Evolutionary conservation across 148 eudicot species (phyloP), one percentile per base, ranked within the genome.

Genomic region (Rhododendron griersonianum): DNA sequence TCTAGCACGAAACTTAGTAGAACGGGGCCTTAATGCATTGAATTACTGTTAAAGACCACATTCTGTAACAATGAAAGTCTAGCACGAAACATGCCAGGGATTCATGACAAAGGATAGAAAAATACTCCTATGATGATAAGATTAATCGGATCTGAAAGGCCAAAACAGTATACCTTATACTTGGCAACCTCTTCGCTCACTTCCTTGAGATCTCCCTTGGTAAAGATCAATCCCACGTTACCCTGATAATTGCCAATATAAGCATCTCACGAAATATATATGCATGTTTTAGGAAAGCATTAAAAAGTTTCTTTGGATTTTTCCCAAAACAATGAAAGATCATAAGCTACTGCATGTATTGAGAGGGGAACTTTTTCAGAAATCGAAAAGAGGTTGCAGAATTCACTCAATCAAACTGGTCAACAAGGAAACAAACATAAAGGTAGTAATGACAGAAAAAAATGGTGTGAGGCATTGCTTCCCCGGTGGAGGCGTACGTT

Each of bases 191-290:
- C 92, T 81, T 91, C 92, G 13, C 88, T 89, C 37, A 89, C 91
- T 87, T 91, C 91, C 87, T 91, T 91, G 86, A 91, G 51, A 84
- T 91, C 92, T 50, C 92, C 92, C 86, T 91, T 89, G 18, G 92
- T 89, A 39, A 91, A 91, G 35, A 91, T 91, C 88, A 91, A 82
- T 4, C 92, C 92, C 88, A 91, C 91, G 75, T 89, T 91, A 4
- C 91, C 92, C 92, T 91, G 15, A 25, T 63, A 39, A 61, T 50
- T 55, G 19, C 3, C 30, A 15, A 19, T 15, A 69, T 15, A 78
- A 18, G 28, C 74, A 65, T 15, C 15, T 53, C 69, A 71, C 16
- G 19, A 18, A 47, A 39, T 16, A 21, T 11, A 6, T n/a, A 61
- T 19, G 25, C 21, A 11, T 11, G 41, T 33, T 73, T 33, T 73